Base-by-base conservation (phyloP, 2,329 filamentous ascomycete genomes). In the Curvularia hawaiiensis region DNA sequence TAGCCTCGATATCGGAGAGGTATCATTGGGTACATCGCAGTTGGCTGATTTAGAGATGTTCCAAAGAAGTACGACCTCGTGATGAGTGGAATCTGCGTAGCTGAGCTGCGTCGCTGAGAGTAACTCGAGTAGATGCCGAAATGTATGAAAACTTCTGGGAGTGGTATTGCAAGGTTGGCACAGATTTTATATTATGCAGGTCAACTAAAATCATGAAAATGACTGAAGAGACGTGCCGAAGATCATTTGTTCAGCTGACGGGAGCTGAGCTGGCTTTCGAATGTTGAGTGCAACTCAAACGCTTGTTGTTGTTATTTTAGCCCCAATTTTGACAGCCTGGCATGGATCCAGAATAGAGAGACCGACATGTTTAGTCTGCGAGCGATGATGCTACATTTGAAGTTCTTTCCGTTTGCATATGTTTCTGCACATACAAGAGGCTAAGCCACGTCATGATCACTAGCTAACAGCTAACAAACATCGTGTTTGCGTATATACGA, bases 201-300 rank as follows among this genome's bases (percentile, higher is more conserved):
- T 14, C 53, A 52, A 35, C n/a, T 3, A 1, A 20, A 24, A 12
- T 4, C 12, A 24, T 24, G 5, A 6, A 14, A 24, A 22, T 16
- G 4, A 12, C 31, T 4, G 3, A 16, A 24, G 9, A 31, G 18
- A 2, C 24, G 8, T 5, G 24, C 4, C 22, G 28, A 49, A 33
- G 26, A n/a, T 26, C 7, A 50, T 24, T 9, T 45, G 38, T 31
- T 28, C 38, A 30, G 41, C 16, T n/a, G 11, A 24, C 44, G 44
- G 45, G 44, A 45, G 39, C 18, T 57, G 54, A 54, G 38, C 35
- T 57, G 50, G 54, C 39, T 16, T 44, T 31, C 39, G 11, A n/a
- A 40, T 49, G 44, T 48, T 50, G 14, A 58, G 50, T 54, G 55
- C 39, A 46, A 58, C 45, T 45, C 31, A 54, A 54, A 31, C 39